Conservation (phyloP, 768 basidiomycete genomes). For the Mycena capillaripes region DNA sequence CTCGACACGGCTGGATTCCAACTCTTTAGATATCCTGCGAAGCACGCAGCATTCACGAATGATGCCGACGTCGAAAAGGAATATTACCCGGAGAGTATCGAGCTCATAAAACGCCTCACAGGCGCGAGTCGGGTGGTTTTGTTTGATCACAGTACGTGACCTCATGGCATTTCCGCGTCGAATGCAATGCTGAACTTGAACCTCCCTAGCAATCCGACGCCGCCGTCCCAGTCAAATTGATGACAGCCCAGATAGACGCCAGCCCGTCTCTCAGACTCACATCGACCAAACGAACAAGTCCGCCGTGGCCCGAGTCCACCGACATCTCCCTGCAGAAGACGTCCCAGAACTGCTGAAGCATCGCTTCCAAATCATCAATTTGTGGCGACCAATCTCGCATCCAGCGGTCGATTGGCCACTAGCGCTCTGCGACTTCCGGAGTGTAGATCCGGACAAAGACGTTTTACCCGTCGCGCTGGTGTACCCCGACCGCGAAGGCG, state of each 20-base stretch:
- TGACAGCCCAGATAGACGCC: slow-evolving; percentile 53
- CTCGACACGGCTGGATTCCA: slow-evolving; percentile 41
- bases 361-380: slow-evolving; percentile 73
- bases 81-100: slow-evolving; percentile 74
- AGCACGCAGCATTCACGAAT: slow-evolving; percentile 62
- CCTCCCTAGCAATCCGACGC: slow-evolving; percentile 58
- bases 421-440: slow-evolving; percentile 65
- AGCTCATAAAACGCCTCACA: slow-evolving; percentile 69
- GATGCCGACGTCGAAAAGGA: slow-evolving; percentile 65
- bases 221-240: slow-evolving; percentile 54
- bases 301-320: slow-evolving; percentile 61
- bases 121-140: slow-evolving; percentile 73
- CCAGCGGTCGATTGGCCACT: slow-evolving; percentile 66
- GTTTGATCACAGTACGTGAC: slow-evolving; percentile 72
- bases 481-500: slow-evolving; percentile 66
- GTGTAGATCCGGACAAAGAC: slow-evolving; percentile 57
- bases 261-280: slow-evolving; percentile 62
- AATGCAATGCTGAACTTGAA: background rate
- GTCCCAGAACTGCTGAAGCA: slow-evolving; percentile 57
- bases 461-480: slow-evolving; percentile 59
- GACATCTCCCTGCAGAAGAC: slow-evolving; percentile 64
- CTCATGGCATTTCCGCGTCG: background rate
- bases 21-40: slow-evolving; percentile 44
- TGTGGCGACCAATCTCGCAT: slow-evolving; percentile 70
- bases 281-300: slow-evolving; percentile 66